Percentiles rank a stretch among this genome's conserved stretches.
Conservation (phyloP, 805 yeast genomes). For the Teunomyces barrocoloradensis region DNA sequence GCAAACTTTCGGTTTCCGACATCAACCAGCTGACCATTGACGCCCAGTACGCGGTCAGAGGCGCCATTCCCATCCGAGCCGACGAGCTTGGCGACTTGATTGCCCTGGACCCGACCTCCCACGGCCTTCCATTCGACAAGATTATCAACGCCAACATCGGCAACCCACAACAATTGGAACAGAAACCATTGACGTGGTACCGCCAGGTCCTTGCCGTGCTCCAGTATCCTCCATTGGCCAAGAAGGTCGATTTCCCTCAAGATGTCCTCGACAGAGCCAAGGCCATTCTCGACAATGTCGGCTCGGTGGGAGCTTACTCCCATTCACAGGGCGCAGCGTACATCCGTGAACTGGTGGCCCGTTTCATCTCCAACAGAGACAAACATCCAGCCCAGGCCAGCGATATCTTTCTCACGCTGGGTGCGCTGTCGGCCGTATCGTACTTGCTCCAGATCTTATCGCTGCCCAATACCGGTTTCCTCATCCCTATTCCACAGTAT, state of each 20-base stretch:
- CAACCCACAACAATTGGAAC: constrained; percentile 96
- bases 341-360: constrained; percentile 76
- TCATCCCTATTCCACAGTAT: constrained; percentile 97
- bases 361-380: constrained; percentile 77
- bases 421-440: constrained; percentile 94
- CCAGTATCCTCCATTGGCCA: constrained; percentile 72
- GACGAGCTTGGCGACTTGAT: constrained; percentile 71
- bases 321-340: constrained; percentile 82
- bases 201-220: constrained; percentile 84
- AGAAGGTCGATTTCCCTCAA: constrained; percentile 42
- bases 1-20: constrained; percentile 33
- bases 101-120: constrained; percentile 44
- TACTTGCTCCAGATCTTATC: constrained; percentile 71
- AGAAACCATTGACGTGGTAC: constrained; percentile 91
- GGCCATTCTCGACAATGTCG: constrained; percentile 55
- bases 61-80: constrained; percentile 89
- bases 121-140: constrained; percentile 67
- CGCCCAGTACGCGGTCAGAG: constrained; percentile 96
- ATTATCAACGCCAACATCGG: constrained; percentile 94
- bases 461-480: constrained; percentile 59
- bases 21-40: constrained; percentile 71
- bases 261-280: constrained; percentile 79
- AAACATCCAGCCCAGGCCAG: constrained; percentile 62
- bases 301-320: constrained; percentile 94
- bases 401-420: constrained; percentile 81